Evolutionary conservation across 1,284 basidiomycete species (phyloP), one percentile per base, ranked within the genome.

Genomic region (Pholiota adiposa): DNA sequence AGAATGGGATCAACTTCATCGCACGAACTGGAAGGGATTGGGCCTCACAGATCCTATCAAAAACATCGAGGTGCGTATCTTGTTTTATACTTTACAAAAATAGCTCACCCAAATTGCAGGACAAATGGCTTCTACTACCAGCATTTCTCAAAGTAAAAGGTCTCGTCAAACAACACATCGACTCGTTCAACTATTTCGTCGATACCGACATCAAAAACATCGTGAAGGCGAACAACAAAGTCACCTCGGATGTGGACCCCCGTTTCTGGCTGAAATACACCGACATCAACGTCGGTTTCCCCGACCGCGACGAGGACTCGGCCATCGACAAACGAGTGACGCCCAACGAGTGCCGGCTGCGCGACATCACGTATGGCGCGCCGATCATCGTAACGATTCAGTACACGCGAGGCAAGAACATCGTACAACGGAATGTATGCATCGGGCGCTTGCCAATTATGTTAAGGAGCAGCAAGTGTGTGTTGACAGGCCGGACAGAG

Each of bases 181-280:
- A 99, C 76, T 98, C 96, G 8, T 99, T 97, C 88, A 99, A 99
- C 79, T 97, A 98, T 77, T 99, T 99, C 73, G 94, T 99, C 69
- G 93, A 99, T 70, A 90, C 93, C 38, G 96, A 98, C 72, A 92
- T 98, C 72, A 97, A 96, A 75, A 97, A 97, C 69, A 98, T 99
- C 69, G 88, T 98, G 55, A 90, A 90, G 63, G 96, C 95, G 12
- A 98, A 98, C 73, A 89, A 88, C 75, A 93, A 94, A 70, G 89
- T 97, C 70, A 93, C 92, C 3, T 98, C 96, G 3, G 97, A 99
- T 69, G 94, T 98, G 66, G 96, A 99, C 75, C 97, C 97, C 8
- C 88, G 92, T 50, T 98, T 98, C 77, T 98, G 93, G 89, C 88
- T 99, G 70, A 95, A 96, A 70, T 99, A 99, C 78, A 94, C 90